Evolutionary conservation across 2,329 filamentous ascomycete genomes (phyloP).

Genomic region (Uncinocarpus reesii): DNA sequence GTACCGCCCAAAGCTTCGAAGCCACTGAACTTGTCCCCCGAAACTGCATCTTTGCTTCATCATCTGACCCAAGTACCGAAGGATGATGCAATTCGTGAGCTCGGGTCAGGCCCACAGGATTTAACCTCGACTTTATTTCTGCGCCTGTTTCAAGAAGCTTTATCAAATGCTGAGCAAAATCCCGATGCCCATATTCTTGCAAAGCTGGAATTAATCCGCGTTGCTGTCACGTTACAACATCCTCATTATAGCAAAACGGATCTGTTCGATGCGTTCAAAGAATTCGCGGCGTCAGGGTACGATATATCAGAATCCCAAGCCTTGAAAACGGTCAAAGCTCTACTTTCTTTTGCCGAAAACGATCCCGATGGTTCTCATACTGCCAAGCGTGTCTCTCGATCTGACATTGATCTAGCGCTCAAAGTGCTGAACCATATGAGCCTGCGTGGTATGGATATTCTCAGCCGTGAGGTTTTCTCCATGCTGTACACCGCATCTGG

Average conservation of each 20-base stretch:
- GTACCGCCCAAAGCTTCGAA: not conserved
- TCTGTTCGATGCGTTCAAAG: constrained; percentile 28
- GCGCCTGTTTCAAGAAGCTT: constrained; percentile 29
- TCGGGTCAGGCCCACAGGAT: constrained; percentile 33
- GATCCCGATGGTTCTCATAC: constrained; percentile 11
- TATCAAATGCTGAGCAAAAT: constrained; percentile 23
- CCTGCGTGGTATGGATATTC: constrained; percentile 32
- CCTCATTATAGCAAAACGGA: constrained; percentile 28
- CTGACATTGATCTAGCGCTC: constrained; percentile 30
- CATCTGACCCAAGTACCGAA: constrained; percentile 25
- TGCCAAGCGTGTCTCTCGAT: constrained; percentile 18
- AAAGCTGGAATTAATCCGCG: constrained; percentile 29
- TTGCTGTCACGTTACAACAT: constrained; percentile 33
- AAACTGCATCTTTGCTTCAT: constrained; percentile 20
- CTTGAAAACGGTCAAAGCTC: constrained; percentile 28
- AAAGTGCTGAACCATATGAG: constrained; percentile 36
- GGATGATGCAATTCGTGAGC: constrained; percentile 24
- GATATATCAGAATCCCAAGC: constrained; percentile 28
- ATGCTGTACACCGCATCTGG: constrained; percentile 31
- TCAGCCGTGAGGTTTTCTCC: constrained; percentile 41
- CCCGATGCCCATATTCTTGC: constrained; percentile 24
- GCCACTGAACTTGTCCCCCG: not conserved
- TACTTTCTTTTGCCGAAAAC: constrained; percentile 24
- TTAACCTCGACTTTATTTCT: constrained; percentile 36
- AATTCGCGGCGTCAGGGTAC: constrained; percentile 28